Evolutionary conservation across 2,329 filamentous ascomycete species (phyloP), one percentile per base, ranked within the genome.

Genomic region (Dactylonectria estremocensis): DNA sequence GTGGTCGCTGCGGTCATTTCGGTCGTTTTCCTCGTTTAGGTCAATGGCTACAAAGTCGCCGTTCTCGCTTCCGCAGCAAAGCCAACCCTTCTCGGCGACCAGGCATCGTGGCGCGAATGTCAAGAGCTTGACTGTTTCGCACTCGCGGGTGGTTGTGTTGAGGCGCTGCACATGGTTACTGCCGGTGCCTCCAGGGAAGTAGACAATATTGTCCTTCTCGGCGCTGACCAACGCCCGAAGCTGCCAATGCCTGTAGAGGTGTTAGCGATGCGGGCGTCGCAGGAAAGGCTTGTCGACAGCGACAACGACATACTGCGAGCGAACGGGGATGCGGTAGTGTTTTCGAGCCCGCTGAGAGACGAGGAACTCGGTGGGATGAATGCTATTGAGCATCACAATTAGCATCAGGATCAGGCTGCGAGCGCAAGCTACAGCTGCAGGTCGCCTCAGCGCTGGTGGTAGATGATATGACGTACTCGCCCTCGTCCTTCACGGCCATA

Each of bases 201-300:
- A 98, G 72, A 98, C 87, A 73, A 91, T 83, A 80, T 95, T 89
- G 49, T 90, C 87, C 76, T 93, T 90, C 72, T 94, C 91, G 28
- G 91, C 92, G 80, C 93, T 95, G 78, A 98, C 93, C 73, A 97
- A 91, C 74, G 97, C 95, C 62, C 95, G 93, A 52, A 99, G 87
- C 83, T 96, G 93, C 91, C 92, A 95, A 82, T 96, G 93, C 72
- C 92, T 95, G 76, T 35, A 22, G 50, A 43, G 64, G 57, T 46
- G 64, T 69, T 60, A 69, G 48, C 49, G 57, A 49, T 6, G 64
- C 52, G 20, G 40, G 53, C 28, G 46, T 84, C 24, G 24, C 24
- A 28, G 24, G 7, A 28, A 45, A 31, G 16, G 54, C 48, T 33
- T 52, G 54, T 46, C 14, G 82, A 65, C 77, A 78, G 59, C 33